These are phyloP conservation scores for Coniella lustricola DNA, from an alignment of 2,329 filamentous ascomycete species.

Conservation along the genomic window DNA sequence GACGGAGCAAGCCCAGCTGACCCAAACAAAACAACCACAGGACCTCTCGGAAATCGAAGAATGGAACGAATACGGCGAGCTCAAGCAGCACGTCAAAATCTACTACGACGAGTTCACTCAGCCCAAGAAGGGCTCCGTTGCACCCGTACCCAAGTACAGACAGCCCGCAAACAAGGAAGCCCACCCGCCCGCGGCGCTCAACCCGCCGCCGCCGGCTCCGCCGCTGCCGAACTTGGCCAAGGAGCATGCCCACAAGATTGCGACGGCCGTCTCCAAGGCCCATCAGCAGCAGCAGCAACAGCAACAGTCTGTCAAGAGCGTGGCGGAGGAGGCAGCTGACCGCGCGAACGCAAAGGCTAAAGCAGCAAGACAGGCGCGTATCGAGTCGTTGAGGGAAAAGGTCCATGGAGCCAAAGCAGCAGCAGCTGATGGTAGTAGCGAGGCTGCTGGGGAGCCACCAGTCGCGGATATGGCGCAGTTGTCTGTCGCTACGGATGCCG, in stretches of 20 bases:
- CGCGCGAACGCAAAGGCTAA: slow-evolving; percentile 59
- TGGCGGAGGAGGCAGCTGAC: slow-evolving; percentile 58
- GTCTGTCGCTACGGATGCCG: slow-evolving; percentile 4
- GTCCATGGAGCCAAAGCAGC: slow-evolving; percentile 38
- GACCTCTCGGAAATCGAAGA: slow-evolving; percentile 93
- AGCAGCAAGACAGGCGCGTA: slow-evolving; percentile 54
- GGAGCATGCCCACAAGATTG: slow-evolving; percentile 17
- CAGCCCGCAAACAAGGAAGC: slow-evolving; percentile 30
- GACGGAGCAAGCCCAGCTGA: not conserved
- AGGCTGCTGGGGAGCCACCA: slow-evolving; percentile 8
- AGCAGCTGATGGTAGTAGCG: slow-evolving; percentile 10
- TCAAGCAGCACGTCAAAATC: slow-evolving; percentile 75
- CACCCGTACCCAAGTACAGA: slow-evolving; percentile 31
- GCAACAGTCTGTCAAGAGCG: slow-evolving; percentile 41
- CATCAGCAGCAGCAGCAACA: slow-evolving; percentile 24
- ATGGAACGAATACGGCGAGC: slow-evolving; percentile 97
- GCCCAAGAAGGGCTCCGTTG: slow-evolving; percentile 46
- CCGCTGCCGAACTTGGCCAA: slow-evolving; percentile 17
- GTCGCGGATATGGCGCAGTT: slow-evolving; percentile 13
- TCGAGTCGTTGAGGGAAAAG: slow-evolving; percentile 48
- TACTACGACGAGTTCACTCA: slow-evolving; percentile 57
- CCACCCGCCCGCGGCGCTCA: slow-evolving; percentile 20
- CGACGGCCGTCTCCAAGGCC: slow-evolving; percentile 12
- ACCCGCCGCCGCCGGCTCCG: slow-evolving; percentile 20
- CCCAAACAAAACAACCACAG: slow-evolving; percentile 38